Conservation (phyloP, 2,329 filamentous ascomycete species). For the Fusarium tjaetaba region DNA sequence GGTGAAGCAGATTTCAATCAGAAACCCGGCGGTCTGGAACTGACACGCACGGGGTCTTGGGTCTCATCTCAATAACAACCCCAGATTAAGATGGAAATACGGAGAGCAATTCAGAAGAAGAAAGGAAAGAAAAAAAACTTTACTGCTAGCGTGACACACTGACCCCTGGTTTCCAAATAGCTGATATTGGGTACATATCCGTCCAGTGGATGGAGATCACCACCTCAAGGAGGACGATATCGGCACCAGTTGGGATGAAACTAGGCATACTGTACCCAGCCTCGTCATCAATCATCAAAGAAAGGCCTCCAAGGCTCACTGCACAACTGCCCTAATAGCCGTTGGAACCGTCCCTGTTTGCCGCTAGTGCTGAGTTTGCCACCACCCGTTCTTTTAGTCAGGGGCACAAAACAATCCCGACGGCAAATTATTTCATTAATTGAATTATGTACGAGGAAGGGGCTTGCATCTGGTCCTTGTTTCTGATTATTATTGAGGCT, state of each 20-base stretch:
- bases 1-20: conserved; percentile 35
- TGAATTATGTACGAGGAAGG: conserved; percentile 7
- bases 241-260: conserved; percentile 12
- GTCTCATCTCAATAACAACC: conserved; percentile 23
- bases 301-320: neutral
- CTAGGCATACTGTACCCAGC: conserved; percentile 2
- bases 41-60: conserved; percentile 20
- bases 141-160: conserved; percentile 18
- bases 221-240: neutral
- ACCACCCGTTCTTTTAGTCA: conserved; percentile 42
- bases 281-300: conserved; percentile 16
- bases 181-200: neutral
- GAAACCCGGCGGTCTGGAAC: conserved; percentile 38
- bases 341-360: conserved; percentile 34
- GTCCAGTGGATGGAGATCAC: neutral
- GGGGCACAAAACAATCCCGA: conserved; percentile 27
- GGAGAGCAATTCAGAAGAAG: conserved; percentile 22
- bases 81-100: conserved; percentile 35
- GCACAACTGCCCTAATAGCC: conserved; percentile 29
- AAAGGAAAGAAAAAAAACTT: conserved; percentile 22
- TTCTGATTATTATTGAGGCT: conserved; percentile 30
- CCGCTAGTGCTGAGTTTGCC: conserved; percentile 42
- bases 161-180: conserved; percentile 6
- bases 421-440: conserved; percentile 2
- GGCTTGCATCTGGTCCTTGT: conserved; percentile 12